Base-by-base conservation (phyloP, 1,284 basidiomycete genomes). In the Ganoderma boninense region DNA sequence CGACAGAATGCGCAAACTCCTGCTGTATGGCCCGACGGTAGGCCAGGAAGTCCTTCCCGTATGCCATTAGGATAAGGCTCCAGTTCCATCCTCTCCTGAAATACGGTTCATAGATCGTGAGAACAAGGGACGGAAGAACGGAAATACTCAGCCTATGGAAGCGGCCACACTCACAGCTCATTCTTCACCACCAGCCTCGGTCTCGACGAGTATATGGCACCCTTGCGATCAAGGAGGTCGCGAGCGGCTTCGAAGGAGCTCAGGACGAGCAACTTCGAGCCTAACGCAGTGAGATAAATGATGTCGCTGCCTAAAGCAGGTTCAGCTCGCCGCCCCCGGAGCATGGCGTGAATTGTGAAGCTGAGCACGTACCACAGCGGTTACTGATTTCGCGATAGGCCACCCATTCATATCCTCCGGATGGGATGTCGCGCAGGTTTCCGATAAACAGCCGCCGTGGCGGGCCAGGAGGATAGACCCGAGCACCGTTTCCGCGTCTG, bases 241-340 rank as follows among this genome's bases (percentile, higher is more conserved):
- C 60, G 66, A 1, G 66, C 68, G 13, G 71, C 70, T 3, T 69
- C 66, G 29, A 64, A 66, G 0, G 66, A 79, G 72, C 81, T 81
- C 26, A 84, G 52, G 49, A 84, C 70, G n/a, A 72, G 18, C 6
- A 70, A 3, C 2, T 62, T 46, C 1, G 64, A 59, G 20, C 71
- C 71, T 4, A 72, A 42, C 0, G 42, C 68, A n/a, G n/a, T n/a
- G n/a, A n/a, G n/a, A n/a, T n/a, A n/a, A n/a, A n/a, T n/a, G n/a
- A n/a, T n/a, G n/a, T n/a, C n/a, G n/a, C n/a, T n/a, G n/a, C n/a
- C n/a, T n/a, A n/a, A n/a, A n/a, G n/a, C n/a, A n/a, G n/a, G n/a
- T n/a, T n/a, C n/a, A n/a, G n/a, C n/a, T n/a, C n/a, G n/a, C n/a
- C n/a, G n/a, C n/a, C n/a, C n/a, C n/a, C n/a, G n/a, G n/a, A n/a